These are phyloP conservation scores for Haematococcus lacustris DNA, from an alignment of 139 green algal species.

Conservation along the genomic window DNA sequence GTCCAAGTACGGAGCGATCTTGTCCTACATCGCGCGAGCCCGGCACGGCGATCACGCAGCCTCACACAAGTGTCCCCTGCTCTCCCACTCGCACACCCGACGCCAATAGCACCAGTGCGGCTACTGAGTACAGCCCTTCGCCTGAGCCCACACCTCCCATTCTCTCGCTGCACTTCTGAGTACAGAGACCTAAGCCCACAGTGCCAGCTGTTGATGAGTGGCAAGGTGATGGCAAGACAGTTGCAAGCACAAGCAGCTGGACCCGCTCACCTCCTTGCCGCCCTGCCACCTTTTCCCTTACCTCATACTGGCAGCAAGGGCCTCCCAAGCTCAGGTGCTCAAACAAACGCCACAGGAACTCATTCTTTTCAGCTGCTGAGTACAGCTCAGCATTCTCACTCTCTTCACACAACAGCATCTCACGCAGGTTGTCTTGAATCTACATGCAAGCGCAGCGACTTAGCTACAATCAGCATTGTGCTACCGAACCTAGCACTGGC, in stretches of 20 bases:
- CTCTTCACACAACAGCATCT: conserved; percentile 46
- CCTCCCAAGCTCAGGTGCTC: conserved; percentile 41
- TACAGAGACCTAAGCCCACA: too few relatives aligned
- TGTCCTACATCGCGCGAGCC: too few relatives aligned
- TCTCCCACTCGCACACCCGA: too few relatives aligned
- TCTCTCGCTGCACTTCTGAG: too few relatives aligned
- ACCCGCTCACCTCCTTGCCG: not conserved
- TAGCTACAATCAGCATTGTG: not conserved
- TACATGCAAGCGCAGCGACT: conserved; percentile 9
- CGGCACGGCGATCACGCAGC: too few relatives aligned
- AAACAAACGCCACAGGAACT: conserved; percentile 51
- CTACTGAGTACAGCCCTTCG: too few relatives aligned
- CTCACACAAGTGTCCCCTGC: too few relatives aligned
- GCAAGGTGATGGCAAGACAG: too few relatives aligned
- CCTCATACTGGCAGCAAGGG: conserved; percentile 51
- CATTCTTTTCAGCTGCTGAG: conserved; percentile 24
- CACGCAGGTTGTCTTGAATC: conserved; percentile 45
- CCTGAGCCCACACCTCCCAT: too few relatives aligned
- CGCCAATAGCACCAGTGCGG: too few relatives aligned
- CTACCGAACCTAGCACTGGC: not conserved
- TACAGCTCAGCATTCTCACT: conserved; percentile 40
- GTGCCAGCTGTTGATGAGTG: too few relatives aligned
- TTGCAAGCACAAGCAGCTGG: too few relatives aligned
- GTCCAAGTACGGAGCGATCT: conserved; percentile 39
- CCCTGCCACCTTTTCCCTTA: conserved; percentile 2